A percentile compares a stretch with the other conserved stretches of the same genome.
These are phyloP conservation scores for Penicillium cinerascens DNA, from an alignment of 495 filamentous ascomycete genomes.

Conservation along the genomic window DNA sequence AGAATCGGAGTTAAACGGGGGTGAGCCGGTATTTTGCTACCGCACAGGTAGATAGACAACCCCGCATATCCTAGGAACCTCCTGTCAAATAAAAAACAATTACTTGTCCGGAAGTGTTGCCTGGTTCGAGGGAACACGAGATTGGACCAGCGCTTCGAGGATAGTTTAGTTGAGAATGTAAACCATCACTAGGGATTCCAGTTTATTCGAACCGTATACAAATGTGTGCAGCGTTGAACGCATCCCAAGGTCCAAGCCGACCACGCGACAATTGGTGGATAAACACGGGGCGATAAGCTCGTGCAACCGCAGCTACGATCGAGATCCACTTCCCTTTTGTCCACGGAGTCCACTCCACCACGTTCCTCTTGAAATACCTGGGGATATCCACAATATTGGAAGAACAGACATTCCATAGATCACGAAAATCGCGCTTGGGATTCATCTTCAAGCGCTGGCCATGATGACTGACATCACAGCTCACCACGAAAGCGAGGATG, in stretches of 20 bases:
- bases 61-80: too few relatives aligned
- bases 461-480: conserved; percentile 1
- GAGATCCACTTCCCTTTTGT: conserved; percentile 19
- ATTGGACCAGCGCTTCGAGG: not conserved
- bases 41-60: too few relatives aligned
- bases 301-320: too few relatives aligned
- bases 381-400: not conserved
- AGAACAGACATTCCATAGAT: not conserved
- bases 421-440: not conserved
- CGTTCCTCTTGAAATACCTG: conserved; percentile 5
- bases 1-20: too few relatives aligned
- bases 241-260: too few relatives aligned
- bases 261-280: conserved; percentile 12
- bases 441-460: not conserved
- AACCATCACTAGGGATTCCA: not conserved
- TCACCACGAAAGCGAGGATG: conserved; percentile 2
- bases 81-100: too few relatives aligned
- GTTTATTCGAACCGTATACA: not conserved
- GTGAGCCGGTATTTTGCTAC: too few relatives aligned
- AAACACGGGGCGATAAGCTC: conserved; percentile 1
- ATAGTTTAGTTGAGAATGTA: too few relatives aligned
- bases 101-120: too few relatives aligned
- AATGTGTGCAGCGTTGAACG: too few relatives aligned
- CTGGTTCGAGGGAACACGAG: too few relatives aligned
- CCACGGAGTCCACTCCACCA: conserved; percentile 17